Evolutionary conservation across 169 alveolate species (phyloP).

Genomic region (Cryptosporidium bovis): DNA sequence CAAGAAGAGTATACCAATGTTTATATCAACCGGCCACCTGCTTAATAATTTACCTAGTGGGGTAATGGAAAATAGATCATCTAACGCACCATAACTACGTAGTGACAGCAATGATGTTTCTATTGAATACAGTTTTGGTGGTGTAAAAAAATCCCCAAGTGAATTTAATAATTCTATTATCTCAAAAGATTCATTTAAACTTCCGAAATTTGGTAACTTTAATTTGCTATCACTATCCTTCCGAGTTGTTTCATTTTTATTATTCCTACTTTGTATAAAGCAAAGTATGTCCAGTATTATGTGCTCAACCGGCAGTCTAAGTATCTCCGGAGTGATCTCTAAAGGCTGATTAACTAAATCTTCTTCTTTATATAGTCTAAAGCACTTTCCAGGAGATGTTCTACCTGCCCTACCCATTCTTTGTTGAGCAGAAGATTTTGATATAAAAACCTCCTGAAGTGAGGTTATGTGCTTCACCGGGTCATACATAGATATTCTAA

Average conservation of each 20-base stretch:
- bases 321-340: slow-evolving; percentile 46
- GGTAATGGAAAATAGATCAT: slow-evolving; percentile 46
- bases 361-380: slow-evolving; percentile 84
- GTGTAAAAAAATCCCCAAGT: slow-evolving; percentile 43
- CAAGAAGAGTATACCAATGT: slow-evolving; percentile 72
- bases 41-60: slow-evolving; percentile 72
- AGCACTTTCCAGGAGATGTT: slow-evolving; percentile 87
- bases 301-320: slow-evolving; percentile 60
- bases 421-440: slow-evolving; percentile 86
- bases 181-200: slow-evolving; percentile 3
- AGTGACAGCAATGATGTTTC: slow-evolving; percentile 37
- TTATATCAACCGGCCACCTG: slow-evolving; percentile 75
- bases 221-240: no score
- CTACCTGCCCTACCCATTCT: slow-evolving; percentile 94
- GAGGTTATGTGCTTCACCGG: slow-evolving; percentile 81
- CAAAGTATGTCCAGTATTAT: slow-evolving; percentile 49
- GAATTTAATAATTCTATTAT: slow-evolving; percentile 25
- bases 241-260: neutral
- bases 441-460: slow-evolving; percentile 80
- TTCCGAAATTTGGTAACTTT: neutral
- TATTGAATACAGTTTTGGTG: slow-evolving; percentile 43
- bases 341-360: slow-evolving; percentile 80
- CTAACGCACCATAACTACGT: slow-evolving; percentile 43
- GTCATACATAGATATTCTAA: slow-evolving; percentile 81
- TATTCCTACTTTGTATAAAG: neutral